phyloP scores from a whole-genome alignment of 768 basidiomycete species.

The Kwoniella newhampshirensis region DNA sequence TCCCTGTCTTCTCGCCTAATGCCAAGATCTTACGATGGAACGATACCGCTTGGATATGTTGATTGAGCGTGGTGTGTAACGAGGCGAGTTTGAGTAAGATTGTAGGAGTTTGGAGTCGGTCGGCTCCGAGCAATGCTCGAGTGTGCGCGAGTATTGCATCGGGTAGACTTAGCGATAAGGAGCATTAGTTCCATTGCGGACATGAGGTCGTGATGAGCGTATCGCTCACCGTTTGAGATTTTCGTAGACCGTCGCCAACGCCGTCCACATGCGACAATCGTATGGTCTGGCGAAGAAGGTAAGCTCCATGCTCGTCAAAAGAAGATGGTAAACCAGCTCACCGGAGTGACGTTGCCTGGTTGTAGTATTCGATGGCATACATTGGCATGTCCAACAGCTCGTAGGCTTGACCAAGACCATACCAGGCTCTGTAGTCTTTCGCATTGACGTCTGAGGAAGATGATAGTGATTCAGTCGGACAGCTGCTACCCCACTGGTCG shows the following conservation, averaged over 20 bases:
- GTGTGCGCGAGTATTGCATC: constrained; percentile 92
- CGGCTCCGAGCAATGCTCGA: constrained; percentile 65
- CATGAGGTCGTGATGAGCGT: too few species aligned
- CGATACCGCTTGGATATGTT: constrained; percentile 68
- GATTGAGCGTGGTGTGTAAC: constrained; percentile 36
- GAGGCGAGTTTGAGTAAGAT: constrained; percentile 50
- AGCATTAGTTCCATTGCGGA: neutral
- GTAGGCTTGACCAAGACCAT: constrained; percentile 96
- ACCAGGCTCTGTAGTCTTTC: constrained; percentile 98
- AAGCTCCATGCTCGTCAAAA: constrained; percentile 2
- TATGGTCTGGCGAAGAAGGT: constrained; percentile 66
- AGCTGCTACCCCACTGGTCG: neutral
- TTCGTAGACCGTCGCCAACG: constrained; percentile 89
- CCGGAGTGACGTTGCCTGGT: constrained; percentile 89
- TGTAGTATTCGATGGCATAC: constrained; percentile 94
- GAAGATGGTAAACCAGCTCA: constrained; percentile 49
- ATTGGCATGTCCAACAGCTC: constrained; percentile 95
- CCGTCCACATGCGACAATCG: constrained; percentile 94
- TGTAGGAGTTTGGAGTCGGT: constrained; percentile 41
- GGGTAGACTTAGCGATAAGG: constrained; percentile 59
- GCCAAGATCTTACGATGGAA: constrained; percentile 65
- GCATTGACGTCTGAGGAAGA: constrained; percentile 76
- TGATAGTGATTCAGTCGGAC: neutral
- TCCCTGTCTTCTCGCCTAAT: constrained; percentile 49
- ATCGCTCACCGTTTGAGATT: constrained; percentile 76